Base-by-base conservation (phyloP, 257 asterid species). In the Linaria vulgaris region DNA sequence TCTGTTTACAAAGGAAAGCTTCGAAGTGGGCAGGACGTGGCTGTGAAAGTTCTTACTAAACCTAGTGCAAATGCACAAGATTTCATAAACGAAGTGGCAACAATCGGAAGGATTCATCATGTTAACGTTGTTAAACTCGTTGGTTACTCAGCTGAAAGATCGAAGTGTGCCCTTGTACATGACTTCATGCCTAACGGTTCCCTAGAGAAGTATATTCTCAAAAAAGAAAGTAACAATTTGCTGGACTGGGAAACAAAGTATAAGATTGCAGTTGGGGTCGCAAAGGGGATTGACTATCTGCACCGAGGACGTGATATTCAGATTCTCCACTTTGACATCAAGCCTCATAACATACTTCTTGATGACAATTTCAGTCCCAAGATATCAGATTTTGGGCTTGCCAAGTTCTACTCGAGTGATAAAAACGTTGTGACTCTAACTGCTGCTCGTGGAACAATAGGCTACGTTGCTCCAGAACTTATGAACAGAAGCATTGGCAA, bases 1-100 rank as follows among this genome's bases (percentile, higher is more conserved):
- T 34, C 58, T 16, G 80, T 80, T n/a, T 76, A 76, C 69, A 73
- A 67, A 70, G 85, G 78, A 22, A 76, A 46, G 49, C 78, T 76
- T 20, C 71, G 25, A 34, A 70, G 85, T 56, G 85, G 85, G 2
- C 39, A n/a, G 30, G 25, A 76, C 38, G 76, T 67, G 6, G 85
- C 82, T 1, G 82, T 76, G 2, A 80, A 80, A 37, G 20, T 80
- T 13, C 67, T 79, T 2, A 21, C 16, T 3, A 70, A 70, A 15
- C n/a, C 65, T 0, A 60, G 53, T 13, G 25, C 37, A 11, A 21
- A 25, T 1, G 76, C 67, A 0, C 74, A 66, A 46, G 85, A 79
- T 46, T 76, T 79, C 61, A 66, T 70, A 16, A 79, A 73, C 39
- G 79, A 79, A 50, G 78, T 76, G 9, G 68, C 77, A 9, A 73